These are phyloP conservation scores for Ganoderma leucocontextum DNA, from an alignment of 1,284 basidiomycete genomes.

Conservation along the genomic window DNA sequence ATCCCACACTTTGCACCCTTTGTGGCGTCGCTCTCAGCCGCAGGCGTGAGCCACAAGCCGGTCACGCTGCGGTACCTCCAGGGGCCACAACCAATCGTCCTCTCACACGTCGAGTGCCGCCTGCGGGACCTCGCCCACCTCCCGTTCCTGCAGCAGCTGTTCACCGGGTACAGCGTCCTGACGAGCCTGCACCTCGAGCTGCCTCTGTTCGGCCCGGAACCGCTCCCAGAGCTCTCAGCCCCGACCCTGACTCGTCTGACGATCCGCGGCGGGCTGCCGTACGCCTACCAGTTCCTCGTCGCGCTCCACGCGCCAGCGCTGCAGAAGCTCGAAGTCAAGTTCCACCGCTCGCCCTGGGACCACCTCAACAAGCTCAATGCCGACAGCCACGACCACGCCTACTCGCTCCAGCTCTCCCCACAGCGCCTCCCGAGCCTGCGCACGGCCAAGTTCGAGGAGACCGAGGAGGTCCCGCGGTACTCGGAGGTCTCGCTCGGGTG, in stretches of 20 bases:
- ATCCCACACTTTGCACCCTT: slow-evolving; percentile 23
- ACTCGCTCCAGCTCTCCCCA: slow-evolving; percentile 13
- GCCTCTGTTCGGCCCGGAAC: slow-evolving; percentile 14
- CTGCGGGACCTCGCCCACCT: slow-evolving; percentile 10
- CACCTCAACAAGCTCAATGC: background rate
- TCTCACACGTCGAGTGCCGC: slow-evolving; percentile 23
- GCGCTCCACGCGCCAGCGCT: slow-evolving; percentile 15
- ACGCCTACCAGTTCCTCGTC: slow-evolving; percentile 19
- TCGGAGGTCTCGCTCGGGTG: slow-evolving; percentile 13
- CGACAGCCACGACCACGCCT: slow-evolving; percentile 16
- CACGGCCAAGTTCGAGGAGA: slow-evolving; percentile 13
- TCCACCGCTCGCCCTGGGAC: slow-evolving; percentile 22
- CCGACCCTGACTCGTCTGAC: slow-evolving; percentile 8
- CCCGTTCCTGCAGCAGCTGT: slow-evolving; percentile 14
- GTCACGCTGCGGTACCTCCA: slow-evolving; percentile 11
- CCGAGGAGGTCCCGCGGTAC: slow-evolving; percentile 16
- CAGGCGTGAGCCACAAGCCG: slow-evolving; percentile 20
- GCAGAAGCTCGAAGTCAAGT: slow-evolving; percentile 10
- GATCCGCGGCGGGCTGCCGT: slow-evolving; percentile 27
- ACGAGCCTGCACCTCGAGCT: slow-evolving; percentile 20
- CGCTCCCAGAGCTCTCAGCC: slow-evolving; percentile 6
- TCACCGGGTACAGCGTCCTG: slow-evolving; percentile 6
- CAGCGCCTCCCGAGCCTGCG: slow-evolving; percentile 9
- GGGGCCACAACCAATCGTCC: slow-evolving; percentile 1
- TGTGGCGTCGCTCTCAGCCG: slow-evolving; percentile 12